Evolutionary conservation across 108 stramenopile species (phyloP), one percentile per base, ranked within the genome.

Genomic region (Skeletonema menzelii): DNA sequence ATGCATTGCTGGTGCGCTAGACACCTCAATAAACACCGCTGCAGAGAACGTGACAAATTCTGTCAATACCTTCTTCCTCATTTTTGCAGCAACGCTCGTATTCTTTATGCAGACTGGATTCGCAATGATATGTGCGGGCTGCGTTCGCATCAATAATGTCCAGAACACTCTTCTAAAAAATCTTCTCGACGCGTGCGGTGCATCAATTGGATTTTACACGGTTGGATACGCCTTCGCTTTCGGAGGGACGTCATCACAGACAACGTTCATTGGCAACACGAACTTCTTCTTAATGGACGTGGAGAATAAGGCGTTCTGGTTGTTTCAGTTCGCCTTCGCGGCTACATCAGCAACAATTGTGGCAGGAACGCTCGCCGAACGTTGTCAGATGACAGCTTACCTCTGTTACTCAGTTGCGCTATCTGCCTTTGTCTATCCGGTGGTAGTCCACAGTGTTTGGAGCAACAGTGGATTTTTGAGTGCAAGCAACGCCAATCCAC

Each of bases 281-380:
- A 78, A 90, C 47, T 94, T 91, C 70, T 90, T 85, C 22, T 42
- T 83, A 0, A 59, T 74, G 8, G 82, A 68, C 40, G 65, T 78
- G 37, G 84, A 85, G 56, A 49, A 80, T 75, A 22, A 72, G 69
- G 79, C 88, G 27, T 86, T 85, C 38, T 97, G 91, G 89, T 74
- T 97, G 65, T 95, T 91, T 64, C 89, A 96, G 80, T 93, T 90
- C 67, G 80, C 90, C 24, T 96, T 95, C 65, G 84, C 90, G 15
- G 95, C 97, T 12, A 92, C 93, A 2, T 69, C 90, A 8, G 91
- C 90, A 3, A 95, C 94, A 19, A 97, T 98, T 72, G 96, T 98
- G 5, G 94, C 96, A 0, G 97, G 97, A n/a, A 88, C 95, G 15
- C 66, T 97, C 24, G 97, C 97, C n/a, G 97, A 96, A 71, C 86